Conservation (phyloP, 192 early-diverging fungal genomes). For the Nowakowskiella sp. region DNA sequence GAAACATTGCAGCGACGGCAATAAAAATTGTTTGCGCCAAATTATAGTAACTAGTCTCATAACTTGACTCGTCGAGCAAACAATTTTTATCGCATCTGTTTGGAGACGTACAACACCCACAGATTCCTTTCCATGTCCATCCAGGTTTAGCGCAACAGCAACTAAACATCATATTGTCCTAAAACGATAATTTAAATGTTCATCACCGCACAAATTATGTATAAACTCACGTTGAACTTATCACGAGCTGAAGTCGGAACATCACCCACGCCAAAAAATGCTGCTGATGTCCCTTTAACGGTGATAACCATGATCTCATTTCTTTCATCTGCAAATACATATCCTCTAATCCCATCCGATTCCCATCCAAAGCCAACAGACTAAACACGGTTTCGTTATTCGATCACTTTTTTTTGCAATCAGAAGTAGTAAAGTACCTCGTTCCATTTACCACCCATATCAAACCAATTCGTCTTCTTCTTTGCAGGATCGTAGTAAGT, state of each 20-base stretch:
- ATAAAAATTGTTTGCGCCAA: conserved; percentile 63
- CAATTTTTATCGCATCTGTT: too few species aligned
- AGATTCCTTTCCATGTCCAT: conserved; percentile 73
- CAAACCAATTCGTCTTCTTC: too few species aligned
- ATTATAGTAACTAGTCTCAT: conserved; percentile 58
- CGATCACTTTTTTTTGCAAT: too few species aligned
- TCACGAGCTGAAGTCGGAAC: conserved; percentile 28
- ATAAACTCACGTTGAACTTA: conserved; percentile 34
- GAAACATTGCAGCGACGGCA: conserved; percentile 57
- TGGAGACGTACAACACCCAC: conserved; percentile 79
- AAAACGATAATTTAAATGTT: too few species aligned
- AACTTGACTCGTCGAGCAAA: conserved; percentile 23
- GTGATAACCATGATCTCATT: conserved; percentile 69
- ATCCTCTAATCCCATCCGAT: conserved; percentile 54
- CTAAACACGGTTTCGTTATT: too few species aligned
- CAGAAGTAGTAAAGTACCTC: too few species aligned
- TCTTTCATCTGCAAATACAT: conserved; percentile 68
- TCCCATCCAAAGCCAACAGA: conserved; percentile 33
- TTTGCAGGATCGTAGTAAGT: too few species aligned
- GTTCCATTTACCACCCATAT: too few species aligned
- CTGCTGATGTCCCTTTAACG: conserved; percentile 66
- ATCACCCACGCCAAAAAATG: too few species aligned
- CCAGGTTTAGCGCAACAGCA: conserved; percentile 90
- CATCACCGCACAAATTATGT: too few species aligned
- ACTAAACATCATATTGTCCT: conserved; percentile 91